A percentile compares a stretch with the other conserved stretches of the same genome.
These are phyloP conservation scores for Obelidium mucronatum DNA, from an alignment of 192 early-diverging fungal genomes.

Conservation along the genomic window DNA sequence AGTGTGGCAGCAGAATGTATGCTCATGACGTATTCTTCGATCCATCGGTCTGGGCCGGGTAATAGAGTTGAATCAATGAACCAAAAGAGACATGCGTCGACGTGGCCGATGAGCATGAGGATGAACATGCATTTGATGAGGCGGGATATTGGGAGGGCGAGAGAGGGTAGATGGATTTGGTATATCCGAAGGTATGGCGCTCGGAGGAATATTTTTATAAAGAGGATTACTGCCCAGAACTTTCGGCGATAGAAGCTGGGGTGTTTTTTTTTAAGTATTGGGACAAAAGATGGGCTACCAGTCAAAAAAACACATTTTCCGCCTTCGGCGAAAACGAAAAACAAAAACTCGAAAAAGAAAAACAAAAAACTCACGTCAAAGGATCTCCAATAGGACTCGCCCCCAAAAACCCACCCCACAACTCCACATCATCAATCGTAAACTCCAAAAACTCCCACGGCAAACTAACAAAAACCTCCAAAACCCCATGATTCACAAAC, in stretches of 20 bases:
- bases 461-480: conserved; percentile 25
- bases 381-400: background rate
- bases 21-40: conserved; percentile 14
- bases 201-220: conserved; percentile 38
- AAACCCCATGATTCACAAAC: conserved; percentile 8
- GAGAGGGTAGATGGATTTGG: conserved; percentile 17
- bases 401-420: background rate
- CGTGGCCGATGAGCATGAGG: conserved; percentile 41
- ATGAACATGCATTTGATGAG: conserved; percentile 48
- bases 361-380: conserved; percentile 12
- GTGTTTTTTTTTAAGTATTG: background rate
- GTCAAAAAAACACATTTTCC: background rate
- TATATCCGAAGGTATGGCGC: conserved; percentile 36
- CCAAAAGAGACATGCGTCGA: conserved; percentile 44
- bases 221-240: conserved; percentile 36
- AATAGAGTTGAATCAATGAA: conserved; percentile 39
- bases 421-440: background rate
- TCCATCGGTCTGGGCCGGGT: conserved; percentile 34
- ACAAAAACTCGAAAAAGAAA: conserved; percentile 1
- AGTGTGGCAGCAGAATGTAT: background rate
- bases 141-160: conserved; percentile 40
- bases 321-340: background rate
- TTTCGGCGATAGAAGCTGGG: conserved; percentile 39
- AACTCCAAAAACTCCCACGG: conserved; percentile 38
- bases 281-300: background rate